These are phyloP conservation scores for Leccinum disarticulatum DNA, from an alignment of 768 basidiomycete species.

Conservation along the genomic window DNA sequence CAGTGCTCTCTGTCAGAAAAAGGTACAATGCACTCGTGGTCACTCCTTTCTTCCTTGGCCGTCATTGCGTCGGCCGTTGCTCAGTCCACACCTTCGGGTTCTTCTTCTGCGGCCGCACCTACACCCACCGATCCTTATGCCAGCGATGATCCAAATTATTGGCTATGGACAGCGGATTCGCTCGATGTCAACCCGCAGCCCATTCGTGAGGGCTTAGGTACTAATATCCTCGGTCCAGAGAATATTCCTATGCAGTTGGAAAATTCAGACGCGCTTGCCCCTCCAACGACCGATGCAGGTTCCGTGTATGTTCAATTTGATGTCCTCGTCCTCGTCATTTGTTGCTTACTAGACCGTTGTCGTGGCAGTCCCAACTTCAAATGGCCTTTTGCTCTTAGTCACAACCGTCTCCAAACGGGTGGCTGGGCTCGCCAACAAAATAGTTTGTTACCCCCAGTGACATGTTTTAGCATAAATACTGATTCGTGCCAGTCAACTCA, in stretches of 20 bases:
- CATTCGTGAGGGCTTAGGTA: conserved; percentile 45
- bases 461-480: background rate
- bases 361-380: conserved; percentile 46
- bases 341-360: background rate
- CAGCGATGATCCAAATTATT: conserved; percentile 46
- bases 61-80: conserved; percentile 22
- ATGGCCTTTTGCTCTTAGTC: conserved; percentile 64
- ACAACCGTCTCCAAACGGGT: conserved; percentile 58
- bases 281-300: conserved; percentile 64
- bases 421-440: conserved; percentile 70
- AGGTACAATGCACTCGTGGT: conserved; percentile 29
- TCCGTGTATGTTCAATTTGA: conserved; percentile 35
- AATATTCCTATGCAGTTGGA: conserved; percentile 55
- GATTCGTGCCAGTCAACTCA: conserved; percentile 30
- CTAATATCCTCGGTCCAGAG: conserved; percentile 53
- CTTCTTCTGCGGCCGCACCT: conserved; percentile 31
- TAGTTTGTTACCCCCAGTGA: conserved; percentile 31
- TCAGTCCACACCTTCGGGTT: conserved; percentile 18
- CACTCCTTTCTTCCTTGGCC: conserved; percentile 27
- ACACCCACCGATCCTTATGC: conserved; percentile 47
- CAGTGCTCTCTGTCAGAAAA: conserved; percentile 10
- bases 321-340: background rate
- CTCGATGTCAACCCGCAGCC: conserved; percentile 38
- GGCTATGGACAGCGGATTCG: conserved; percentile 37
- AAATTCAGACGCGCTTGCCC: conserved; percentile 57